Percentiles rank a stretch among this genome's conserved stretches.
Evolutionary conservation across 768 basidiomycete species (phyloP).

Genomic region (Mycena vulgaris): DNA sequence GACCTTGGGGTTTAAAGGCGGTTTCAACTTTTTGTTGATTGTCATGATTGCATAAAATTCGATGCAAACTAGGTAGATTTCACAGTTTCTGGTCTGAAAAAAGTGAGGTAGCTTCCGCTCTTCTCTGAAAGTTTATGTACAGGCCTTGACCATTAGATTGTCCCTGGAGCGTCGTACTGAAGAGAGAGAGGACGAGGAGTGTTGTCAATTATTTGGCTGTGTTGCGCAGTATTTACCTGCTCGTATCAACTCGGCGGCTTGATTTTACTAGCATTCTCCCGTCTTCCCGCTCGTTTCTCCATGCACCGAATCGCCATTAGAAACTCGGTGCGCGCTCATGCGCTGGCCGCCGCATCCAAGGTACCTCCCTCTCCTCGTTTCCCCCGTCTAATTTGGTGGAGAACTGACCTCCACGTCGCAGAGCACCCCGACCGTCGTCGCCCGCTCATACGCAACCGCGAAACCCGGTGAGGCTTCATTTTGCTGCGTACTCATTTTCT

Average conservation of each 20-base stretch:
- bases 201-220: background rate
- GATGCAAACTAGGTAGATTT: too few relatives aligned
- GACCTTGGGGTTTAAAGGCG: too few relatives aligned
- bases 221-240: background rate
- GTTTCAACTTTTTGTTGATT: too few relatives aligned
- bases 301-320: constrained; percentile 90
- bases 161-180: background rate
- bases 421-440: constrained; percentile 66
- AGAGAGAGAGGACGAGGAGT: background rate
- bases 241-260: constrained; percentile 29
- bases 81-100: too few relatives aligned
- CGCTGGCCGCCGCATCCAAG: constrained; percentile 77
- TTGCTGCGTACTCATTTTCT: constrained; percentile 38
- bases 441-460: constrained; percentile 96
- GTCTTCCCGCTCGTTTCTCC: constrained; percentile 59
- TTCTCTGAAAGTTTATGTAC: too few relatives aligned
- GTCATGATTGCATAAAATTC: too few relatives aligned
- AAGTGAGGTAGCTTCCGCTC: too few relatives aligned
- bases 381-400: constrained; percentile 40
- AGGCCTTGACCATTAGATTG: too few relatives aligned
- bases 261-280: constrained; percentile 23
- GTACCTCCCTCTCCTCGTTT: constrained; percentile 55
- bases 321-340: constrained; percentile 86
- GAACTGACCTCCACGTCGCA: constrained; percentile 47
- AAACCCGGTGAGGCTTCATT: constrained; percentile 85